Conservation (phyloP, 2,329 filamentous ascomycete species). For the Pyrenochaeta sp. region DNA sequence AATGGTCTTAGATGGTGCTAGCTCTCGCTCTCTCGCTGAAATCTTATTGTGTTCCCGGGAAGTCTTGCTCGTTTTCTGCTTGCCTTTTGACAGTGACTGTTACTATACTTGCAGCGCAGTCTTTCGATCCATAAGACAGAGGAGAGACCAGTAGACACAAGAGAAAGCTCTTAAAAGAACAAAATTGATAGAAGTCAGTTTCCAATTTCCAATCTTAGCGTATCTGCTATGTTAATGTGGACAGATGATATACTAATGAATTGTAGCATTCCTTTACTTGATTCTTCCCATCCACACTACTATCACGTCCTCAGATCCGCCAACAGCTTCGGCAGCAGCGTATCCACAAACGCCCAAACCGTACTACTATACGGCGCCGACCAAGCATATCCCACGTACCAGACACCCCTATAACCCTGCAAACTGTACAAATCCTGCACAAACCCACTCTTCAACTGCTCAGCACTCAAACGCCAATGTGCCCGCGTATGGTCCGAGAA, state of each 20-base stretch:
- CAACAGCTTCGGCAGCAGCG: conserved; percentile 21
- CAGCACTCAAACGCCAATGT: conserved; percentile 13
- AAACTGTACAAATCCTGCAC: conserved; percentile 27
- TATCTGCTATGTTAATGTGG: too few relatives aligned
- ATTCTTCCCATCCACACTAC: too few relatives aligned
- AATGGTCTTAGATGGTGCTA: neutral
- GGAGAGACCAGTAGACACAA: too few relatives aligned
- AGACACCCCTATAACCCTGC: conserved; percentile 26
- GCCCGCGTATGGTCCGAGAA: conserved; percentile 24
- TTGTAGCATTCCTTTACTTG: too few relatives aligned
- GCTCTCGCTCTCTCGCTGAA: conserved; percentile 1
- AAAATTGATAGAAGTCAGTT: too few relatives aligned
- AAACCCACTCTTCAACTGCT: conserved; percentile 20
- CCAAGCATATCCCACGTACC: conserved; percentile 29
- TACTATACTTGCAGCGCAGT: too few relatives aligned
- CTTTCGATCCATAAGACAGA: too few relatives aligned
- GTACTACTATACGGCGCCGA: conserved; percentile 26
- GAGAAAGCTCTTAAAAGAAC: too few relatives aligned
- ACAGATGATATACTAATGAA: too few relatives aligned
- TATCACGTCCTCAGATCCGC: conserved; percentile 4
- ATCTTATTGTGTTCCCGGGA: neutral
- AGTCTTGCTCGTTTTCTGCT: neutral
- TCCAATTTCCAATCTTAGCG: too few relatives aligned
- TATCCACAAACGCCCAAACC: conserved; percentile 30
- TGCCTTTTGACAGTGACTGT: too few relatives aligned